Base-by-base conservation (phyloP, 192 early-diverging fungal genomes). In the Coemansia interrupta region DNA sequence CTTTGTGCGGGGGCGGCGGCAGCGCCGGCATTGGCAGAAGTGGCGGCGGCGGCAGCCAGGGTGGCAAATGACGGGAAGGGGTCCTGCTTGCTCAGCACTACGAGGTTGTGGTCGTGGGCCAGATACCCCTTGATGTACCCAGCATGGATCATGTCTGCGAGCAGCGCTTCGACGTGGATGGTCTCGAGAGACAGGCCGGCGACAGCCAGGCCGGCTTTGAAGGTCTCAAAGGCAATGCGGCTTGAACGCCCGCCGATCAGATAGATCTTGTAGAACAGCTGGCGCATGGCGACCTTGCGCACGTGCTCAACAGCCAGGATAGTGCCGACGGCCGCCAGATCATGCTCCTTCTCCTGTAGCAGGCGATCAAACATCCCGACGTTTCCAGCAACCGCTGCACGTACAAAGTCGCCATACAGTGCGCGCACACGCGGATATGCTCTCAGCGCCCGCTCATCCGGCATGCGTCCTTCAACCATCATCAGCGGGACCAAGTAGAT, bases 71-170 rank as follows among this genome's bases (percentile, higher is more conserved):
- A 54, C 20, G 94, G 94, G 56, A 97, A 97, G 5, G 94, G 86
- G 45, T 88, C 81, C 28, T 84, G 77, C 24, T 83, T 82, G 66
- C 87, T 89, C 13, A 94, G 68, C 11, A 97, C 94, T 6, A 89
- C 72, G 20, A 85, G 78, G 13, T 82, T 73, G 43, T 87, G 83
- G 50, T 92, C 90, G 56, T 92, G 88, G 2, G 91, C 87, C 36
- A 97, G 24, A 70, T 97, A 95, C 4, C 93, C 93, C 44, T 89
- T 89, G 11, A 97, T 83, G 61, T 85, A 92, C 2, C 90, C 92
- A n/a, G 22, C 82, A 85, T 73, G 85, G 41, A 99, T 89, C 88
- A 95, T 87, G 56, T 88, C 89, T 2, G 93, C 94, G 29, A 99
- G 66, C 52, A 90, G 84, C 62, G 93, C 92, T 62, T 90, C 91